Percentiles rank a stretch among this genome's conserved stretches.
Conservation (phyloP, 495 filamentous ascomycete genomes). For the Neurospora sublineolata region DNA sequence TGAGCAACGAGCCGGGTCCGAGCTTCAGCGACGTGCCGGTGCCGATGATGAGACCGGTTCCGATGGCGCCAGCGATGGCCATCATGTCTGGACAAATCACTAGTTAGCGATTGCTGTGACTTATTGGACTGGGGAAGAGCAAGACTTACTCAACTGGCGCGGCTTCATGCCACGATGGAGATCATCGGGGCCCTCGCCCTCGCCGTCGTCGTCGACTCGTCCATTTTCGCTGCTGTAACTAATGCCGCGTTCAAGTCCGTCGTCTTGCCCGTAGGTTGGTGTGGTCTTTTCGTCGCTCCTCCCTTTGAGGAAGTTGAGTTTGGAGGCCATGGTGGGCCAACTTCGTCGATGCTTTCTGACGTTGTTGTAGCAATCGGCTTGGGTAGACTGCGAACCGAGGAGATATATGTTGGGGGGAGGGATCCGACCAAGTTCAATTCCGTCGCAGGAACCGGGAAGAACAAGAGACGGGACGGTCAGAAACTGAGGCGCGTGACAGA, state of each 20-base stretch:
- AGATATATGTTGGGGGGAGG: background rate
- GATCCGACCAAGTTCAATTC: background rate
- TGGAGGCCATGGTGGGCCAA: conserved; percentile 6
- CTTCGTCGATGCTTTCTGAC: background rate
- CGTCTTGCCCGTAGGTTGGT: conserved; percentile 6
- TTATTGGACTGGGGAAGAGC: background rate
- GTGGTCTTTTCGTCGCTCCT: conserved; percentile 16
- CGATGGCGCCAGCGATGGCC: conserved; percentile 77
- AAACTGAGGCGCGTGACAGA: background rate
- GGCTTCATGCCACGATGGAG: conserved; percentile 28
- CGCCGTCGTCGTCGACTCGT: conserved; percentile 9
- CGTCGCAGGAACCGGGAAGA: background rate
- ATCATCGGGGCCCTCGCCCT: conserved; percentile 13
- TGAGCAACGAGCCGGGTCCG: conserved; percentile 55
- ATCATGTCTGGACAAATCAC: conserved; percentile 37
- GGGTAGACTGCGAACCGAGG: background rate
- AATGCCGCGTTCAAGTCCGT: background rate
- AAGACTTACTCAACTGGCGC: conserved; percentile 21
- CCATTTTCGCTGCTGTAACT: conserved; percentile 10
- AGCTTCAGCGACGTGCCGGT: conserved; percentile 17
- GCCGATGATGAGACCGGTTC: conserved; percentile 41
- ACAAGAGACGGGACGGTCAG: background rate
- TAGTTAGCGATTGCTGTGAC: background rate
- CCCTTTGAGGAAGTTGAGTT: conserved; percentile 6
- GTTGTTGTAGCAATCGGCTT: background rate